Percentiles rank a stretch among this genome's conserved stretches.
Evolutionary conservation across 371 early-diverging fungal species (phyloP).

Genomic region (Conidiobolus incongruus): DNA sequence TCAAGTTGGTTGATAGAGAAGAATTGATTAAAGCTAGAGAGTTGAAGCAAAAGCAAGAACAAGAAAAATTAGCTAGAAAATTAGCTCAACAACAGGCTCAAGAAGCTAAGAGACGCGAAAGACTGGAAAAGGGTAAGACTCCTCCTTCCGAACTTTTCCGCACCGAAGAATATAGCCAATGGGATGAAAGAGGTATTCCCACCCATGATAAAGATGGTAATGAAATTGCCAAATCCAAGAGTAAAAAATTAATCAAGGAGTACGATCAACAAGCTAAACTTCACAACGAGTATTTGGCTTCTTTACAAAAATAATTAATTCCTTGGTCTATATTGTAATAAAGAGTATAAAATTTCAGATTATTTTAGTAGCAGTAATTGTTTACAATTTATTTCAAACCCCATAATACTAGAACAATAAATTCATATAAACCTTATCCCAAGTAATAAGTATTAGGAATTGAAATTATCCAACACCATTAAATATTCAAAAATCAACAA

Average conservation of each 20-base stretch:
- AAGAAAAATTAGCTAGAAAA: constrained; percentile 37
- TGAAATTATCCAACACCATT: no score
- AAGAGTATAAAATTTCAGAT: no score
- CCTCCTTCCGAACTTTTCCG: constrained; percentile 63
- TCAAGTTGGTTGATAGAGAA: constrained; percentile 68
- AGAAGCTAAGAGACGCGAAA: constrained; percentile 38
- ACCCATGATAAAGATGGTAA: constrained; percentile 59
- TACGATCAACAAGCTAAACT: constrained; percentile 62
- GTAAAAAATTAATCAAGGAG: constrained; percentile 77
- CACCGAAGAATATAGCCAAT: constrained; percentile 37
- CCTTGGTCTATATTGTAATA: no score
- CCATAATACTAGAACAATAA: no score
- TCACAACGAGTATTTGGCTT: constrained; percentile 51
- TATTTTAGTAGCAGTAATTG: no score
- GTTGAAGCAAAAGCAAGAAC: constrained; percentile 26
- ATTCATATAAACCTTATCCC: no score
- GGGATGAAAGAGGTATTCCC: constrained; percentile 77
- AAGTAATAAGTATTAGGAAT: no score
- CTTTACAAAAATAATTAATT: background rate
- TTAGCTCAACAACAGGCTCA: constrained; percentile 30
- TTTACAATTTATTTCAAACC: no score
- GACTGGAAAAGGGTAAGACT: constrained; percentile 48
- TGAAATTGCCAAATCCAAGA: constrained; percentile 54
- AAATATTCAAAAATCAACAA: no score
- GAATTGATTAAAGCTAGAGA: constrained; percentile 37